Conservation (phyloP, 2,329 filamentous ascomycete genomes). For the Talaromyces sp. region DNA sequence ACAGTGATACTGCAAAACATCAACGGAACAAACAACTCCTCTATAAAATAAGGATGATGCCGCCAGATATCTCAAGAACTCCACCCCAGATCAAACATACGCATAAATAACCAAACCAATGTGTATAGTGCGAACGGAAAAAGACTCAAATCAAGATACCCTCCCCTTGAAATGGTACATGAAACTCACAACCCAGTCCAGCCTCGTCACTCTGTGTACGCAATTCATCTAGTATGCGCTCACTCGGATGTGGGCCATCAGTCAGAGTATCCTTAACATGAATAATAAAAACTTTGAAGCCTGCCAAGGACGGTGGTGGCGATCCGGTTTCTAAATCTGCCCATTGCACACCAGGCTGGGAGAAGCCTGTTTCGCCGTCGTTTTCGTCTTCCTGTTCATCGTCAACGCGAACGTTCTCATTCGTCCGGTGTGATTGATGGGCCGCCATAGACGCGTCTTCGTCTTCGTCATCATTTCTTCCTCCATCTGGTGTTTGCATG, state of each 20-base stretch:
- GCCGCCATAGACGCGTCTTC: background rate
- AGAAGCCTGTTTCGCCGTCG: background rate
- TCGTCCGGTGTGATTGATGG: background rate
- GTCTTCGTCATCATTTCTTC: background rate
- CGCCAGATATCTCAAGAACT: background rate
- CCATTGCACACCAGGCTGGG: background rate
- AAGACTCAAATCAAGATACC: constrained; percentile 30
- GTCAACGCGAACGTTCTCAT: background rate
- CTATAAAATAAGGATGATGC: background rate
- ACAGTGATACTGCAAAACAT: background rate
- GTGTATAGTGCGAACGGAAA: constrained; percentile 1
- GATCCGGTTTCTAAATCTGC: constrained; percentile 5
- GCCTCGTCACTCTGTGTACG: constrained; percentile 58
- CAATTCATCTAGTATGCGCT: constrained; percentile 67
- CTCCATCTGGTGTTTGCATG: constrained; percentile 1
- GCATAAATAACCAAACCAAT: background rate
- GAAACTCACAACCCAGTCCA: constrained; percentile 72
- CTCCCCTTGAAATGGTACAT: constrained; percentile 64
- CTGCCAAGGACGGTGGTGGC: constrained; percentile 53
- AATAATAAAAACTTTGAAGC: constrained; percentile 78
- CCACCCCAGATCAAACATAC: background rate
- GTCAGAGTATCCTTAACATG: constrained; percentile 84
- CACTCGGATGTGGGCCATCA: constrained; percentile 61
- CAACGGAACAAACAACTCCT: background rate
- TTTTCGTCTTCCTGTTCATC: background rate